A percentile compares a stretch with the other conserved stretches of the same genome.
These are phyloP conservation scores for Mycena leptocephala DNA, from an alignment of 768 basidiomycete genomes.

Conservation along the genomic window DNA sequence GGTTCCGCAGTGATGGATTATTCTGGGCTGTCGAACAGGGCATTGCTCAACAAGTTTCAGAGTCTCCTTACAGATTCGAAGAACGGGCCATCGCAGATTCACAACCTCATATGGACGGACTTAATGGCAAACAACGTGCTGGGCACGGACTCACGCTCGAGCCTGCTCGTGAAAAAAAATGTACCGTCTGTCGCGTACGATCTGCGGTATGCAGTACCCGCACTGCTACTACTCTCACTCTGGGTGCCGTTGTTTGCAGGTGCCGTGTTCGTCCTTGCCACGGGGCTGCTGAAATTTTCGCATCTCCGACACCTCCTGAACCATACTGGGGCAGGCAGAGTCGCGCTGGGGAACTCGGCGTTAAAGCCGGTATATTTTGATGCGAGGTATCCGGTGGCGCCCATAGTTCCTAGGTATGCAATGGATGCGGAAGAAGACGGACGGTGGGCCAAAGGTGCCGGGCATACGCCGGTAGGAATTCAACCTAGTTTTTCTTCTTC, in stretches of 20 bases:
- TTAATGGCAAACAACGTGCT: neutral
- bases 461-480: neutral
- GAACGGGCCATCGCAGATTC: neutral
- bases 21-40: neutral
- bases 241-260: neutral
- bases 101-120: neutral
- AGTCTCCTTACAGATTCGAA: neutral
- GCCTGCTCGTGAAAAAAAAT: neutral
- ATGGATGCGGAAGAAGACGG: neutral
- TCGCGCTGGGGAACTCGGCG: neutral
- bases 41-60: neutral
- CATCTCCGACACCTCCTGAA: neutral
- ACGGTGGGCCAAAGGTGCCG: neutral
- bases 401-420: neutral
- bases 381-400: neutral
- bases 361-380: neutral
- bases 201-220: neutral
- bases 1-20: too few relatives aligned
- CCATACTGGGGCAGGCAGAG: neutral
- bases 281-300: neutral
- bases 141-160: neutral
- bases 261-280: neutral
- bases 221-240: neutral
- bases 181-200: neutral
- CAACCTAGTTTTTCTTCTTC: neutral